phyloP scores from a whole-genome alignment of 1,139 yeast species.

The Scheffersomyces parashehatae region DNA sequence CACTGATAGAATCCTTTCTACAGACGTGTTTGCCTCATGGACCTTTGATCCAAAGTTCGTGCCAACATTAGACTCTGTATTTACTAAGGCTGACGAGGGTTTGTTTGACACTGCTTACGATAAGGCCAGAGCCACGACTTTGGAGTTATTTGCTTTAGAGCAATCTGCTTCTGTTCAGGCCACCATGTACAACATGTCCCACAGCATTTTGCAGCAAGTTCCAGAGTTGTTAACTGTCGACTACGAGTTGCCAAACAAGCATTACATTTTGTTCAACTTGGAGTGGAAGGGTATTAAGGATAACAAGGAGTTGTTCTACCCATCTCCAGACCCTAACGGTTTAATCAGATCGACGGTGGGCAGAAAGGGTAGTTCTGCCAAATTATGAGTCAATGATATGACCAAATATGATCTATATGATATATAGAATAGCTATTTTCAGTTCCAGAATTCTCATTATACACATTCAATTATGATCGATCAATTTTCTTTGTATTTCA shows the following conservation, averaged over 20 bases:
- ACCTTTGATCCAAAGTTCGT: constrained; percentile 54
- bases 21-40: constrained; percentile 83
- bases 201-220: constrained; percentile 61
- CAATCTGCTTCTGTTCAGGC: constrained; percentile 93
- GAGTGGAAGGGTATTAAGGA: constrained; percentile 82
- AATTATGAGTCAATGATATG: constrained; percentile 31
- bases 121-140: constrained; percentile 65
- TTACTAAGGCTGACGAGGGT: constrained; percentile 56
- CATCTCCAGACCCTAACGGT: constrained; percentile 91
- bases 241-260: constrained; percentile 86
- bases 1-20: constrained; percentile 79
- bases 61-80: constrained; percentile 51
- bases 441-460: too few relatives aligned
- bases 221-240: constrained; percentile 62
- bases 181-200: constrained; percentile 90
- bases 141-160: constrained; percentile 78
- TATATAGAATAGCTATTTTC: too few relatives aligned
- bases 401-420: not conserved
- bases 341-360: constrained; percentile 83
- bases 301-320: constrained; percentile 83
- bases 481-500: too few relatives aligned
- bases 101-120: constrained; percentile 63
- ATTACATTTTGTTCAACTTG: constrained; percentile 77
- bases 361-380: constrained; percentile 44
- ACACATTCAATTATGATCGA: too few relatives aligned